phyloP scores from a whole-genome alignment of 768 basidiomycete genomes.

The Cystobasidium onofrii region DNA sequence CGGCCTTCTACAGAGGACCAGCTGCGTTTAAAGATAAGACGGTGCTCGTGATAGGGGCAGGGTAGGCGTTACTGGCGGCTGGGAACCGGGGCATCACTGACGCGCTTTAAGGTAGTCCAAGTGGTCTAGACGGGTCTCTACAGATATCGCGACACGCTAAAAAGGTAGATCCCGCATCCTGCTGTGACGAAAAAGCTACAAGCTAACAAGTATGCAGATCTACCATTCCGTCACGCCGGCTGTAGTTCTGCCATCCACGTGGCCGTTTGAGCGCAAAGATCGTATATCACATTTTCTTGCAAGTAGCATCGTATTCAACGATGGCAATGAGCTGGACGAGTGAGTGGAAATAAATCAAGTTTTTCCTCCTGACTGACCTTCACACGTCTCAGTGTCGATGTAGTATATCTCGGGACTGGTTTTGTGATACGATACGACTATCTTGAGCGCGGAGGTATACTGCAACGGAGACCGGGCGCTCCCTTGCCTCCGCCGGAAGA shows the following conservation, averaged over 20 bases:
- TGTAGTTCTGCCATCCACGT: slow-evolving; percentile 10
- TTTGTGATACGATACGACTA: slow-evolving; percentile 27
- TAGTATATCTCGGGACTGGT: slow-evolving; percentile 22
- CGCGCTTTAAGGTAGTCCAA: not conserved
- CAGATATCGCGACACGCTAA: slow-evolving; percentile 9
- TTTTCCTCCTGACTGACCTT: not conserved
- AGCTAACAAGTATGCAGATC: not conserved
- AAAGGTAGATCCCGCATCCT: not conserved
- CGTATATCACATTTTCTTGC: slow-evolving; percentile 3
- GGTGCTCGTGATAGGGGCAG: slow-evolving; percentile 13
- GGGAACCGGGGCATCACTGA: not conserved
- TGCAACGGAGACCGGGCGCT: not conserved
- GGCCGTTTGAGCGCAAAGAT: slow-evolving; percentile 22
- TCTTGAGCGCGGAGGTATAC: slow-evolving; percentile 23
- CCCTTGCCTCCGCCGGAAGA: not conserved
- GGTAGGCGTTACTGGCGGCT: not conserved
- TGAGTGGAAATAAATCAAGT: too few relatives aligned
- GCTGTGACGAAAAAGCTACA: not conserved
- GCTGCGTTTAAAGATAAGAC: slow-evolving; percentile 13
- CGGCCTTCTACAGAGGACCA: slow-evolving; percentile 21
- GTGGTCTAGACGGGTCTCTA: slow-evolving; percentile 13
- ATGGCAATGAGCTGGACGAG: slow-evolving; percentile 10
- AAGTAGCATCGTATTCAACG: slow-evolving; percentile 6
- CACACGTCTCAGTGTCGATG: not conserved
- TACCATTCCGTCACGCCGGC: slow-evolving; percentile 24